Evolutionary conservation across 106 monocot genomes (phyloP).

Genomic region (Vanilla planifolia): DNA sequence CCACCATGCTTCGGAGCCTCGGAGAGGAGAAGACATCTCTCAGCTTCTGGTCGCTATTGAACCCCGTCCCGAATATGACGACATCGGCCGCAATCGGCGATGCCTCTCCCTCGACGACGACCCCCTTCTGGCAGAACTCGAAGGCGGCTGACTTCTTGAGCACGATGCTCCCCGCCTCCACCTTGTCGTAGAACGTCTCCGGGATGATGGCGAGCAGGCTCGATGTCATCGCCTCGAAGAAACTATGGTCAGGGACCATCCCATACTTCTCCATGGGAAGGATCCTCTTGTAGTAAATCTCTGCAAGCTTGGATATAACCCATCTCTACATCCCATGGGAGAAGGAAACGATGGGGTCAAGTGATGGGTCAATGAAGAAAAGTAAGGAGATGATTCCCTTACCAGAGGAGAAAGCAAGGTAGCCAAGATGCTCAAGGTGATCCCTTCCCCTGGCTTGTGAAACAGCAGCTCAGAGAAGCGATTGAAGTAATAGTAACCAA

Average conservation of each 20-base stretch:
- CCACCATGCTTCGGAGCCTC: slow-evolving; percentile 16
- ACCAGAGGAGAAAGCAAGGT: slow-evolving; percentile 60
- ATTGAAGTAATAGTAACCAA: slow-evolving; percentile 30
- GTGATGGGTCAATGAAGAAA: neutral
- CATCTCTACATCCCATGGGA: slow-evolving; percentile 66
- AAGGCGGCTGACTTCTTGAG: slow-evolving; percentile 36
- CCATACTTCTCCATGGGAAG: slow-evolving; percentile 56
- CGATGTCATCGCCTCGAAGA: slow-evolving; percentile 29
- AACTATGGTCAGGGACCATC: slow-evolving; percentile 69
- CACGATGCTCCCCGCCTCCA: slow-evolving; percentile 70
- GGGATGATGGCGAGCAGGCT: slow-evolving; percentile 30
- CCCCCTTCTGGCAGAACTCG: slow-evolving; percentile 40
- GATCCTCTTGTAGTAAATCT: slow-evolving; percentile 45
- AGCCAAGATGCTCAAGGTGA: slow-evolving; percentile 34
- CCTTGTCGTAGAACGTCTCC: slow-evolving; percentile 51
- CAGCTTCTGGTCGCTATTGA: slow-evolving; percentile 61
- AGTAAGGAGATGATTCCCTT: neutral
- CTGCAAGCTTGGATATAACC: slow-evolving; percentile 43
- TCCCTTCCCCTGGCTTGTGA: slow-evolving; percentile 72
- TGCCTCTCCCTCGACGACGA: slow-evolving; percentile 33
- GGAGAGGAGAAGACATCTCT: slow-evolving; percentile 37
- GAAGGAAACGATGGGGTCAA: too few relatives aligned
- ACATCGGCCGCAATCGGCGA: slow-evolving; percentile 32
- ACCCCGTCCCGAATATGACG: slow-evolving; percentile 80
- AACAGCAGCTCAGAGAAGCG: slow-evolving; percentile 57